Evolutionary conservation across 225 moss, liverwort and hornwort genomes (phyloP).

Genomic region (Bryoerythrophyllum caledonicum): DNA sequence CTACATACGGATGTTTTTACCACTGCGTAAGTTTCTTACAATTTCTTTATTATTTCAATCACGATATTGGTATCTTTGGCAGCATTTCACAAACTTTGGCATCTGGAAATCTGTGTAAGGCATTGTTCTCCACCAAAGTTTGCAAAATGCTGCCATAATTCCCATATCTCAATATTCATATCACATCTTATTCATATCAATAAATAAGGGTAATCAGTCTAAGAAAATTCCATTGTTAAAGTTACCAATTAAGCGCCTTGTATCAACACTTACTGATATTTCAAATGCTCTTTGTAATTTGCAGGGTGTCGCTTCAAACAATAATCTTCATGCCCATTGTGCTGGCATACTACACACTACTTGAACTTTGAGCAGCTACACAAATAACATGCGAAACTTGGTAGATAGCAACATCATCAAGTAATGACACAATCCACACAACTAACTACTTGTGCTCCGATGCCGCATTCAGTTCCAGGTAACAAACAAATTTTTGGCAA

Average conservation of each 20-base stretch:
- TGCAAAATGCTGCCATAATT: no score
- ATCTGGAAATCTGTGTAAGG: no score
- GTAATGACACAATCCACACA: neutral
- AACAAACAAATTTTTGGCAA: neutral
- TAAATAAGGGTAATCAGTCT: no score
- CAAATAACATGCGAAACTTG: neutral
- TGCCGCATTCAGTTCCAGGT: neutral
- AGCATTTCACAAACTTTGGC: no score
- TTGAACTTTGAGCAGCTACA: slow-evolving; percentile 30
- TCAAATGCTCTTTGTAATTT: neutral
- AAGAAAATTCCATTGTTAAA: no score
- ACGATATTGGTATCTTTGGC: no score
- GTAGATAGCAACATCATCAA: neutral
- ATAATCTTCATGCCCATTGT: slow-evolving; percentile 75
- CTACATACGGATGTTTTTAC: slow-evolving; percentile 49
- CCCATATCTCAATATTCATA: no score
- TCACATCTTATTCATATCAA: no score
- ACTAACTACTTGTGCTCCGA: neutral
- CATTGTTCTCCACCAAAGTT: no score
- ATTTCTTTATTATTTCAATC: neutral
- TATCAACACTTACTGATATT: neutral
- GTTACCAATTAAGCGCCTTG: neutral
- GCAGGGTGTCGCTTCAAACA: slow-evolving; percentile 80
- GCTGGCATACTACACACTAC: slow-evolving; percentile 53
- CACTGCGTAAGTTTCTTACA: slow-evolving; percentile 58